Conservation (phyloP, 768 basidiomycete genomes). For the Austroboletus eburneus region DNA sequence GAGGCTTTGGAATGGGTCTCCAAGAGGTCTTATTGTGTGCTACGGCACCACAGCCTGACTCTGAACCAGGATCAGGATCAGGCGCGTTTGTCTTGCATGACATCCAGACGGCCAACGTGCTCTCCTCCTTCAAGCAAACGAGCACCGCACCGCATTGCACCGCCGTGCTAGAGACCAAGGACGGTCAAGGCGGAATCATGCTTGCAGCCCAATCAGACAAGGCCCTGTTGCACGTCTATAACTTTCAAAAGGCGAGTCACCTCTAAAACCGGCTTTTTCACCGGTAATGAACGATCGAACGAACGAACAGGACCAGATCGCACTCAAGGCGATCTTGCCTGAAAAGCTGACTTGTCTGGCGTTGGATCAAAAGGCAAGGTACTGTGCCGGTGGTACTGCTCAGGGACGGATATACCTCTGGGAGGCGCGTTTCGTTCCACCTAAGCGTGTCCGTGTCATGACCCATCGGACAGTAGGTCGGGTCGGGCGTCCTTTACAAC, state of each 20-base stretch:
- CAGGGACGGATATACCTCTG: conserved; percentile 92
- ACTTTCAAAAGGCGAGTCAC: conserved; percentile 81
- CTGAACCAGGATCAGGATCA: conserved; percentile 41
- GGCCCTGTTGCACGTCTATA: conserved; percentile 83
- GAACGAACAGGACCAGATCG: conserved; percentile 82
- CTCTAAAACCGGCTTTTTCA: too few species aligned
- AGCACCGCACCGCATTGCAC: conserved; percentile 61
- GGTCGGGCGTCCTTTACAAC: conserved; percentile 90
- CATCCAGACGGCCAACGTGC: conserved; percentile 65
- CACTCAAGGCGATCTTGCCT: conserved; percentile 80
- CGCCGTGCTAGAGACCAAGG: conserved; percentile 60
- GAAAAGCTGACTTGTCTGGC: conserved; percentile 84
- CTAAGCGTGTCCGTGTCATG: conserved; percentile 2
- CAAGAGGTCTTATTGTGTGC: conserved; percentile 69
- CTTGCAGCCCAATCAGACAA: conserved; percentile 87
- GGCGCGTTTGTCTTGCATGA: conserved; percentile 78
- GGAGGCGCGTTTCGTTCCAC: conserved; percentile 63
- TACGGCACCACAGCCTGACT: conserved; percentile 44
- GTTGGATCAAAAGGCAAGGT: conserved; percentile 65
- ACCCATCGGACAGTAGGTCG: conserved; percentile 49
- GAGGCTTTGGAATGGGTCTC: conserved; percentile 41
- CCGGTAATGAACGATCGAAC: too few species aligned
- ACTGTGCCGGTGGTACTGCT: conserved; percentile 83
- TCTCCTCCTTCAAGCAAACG: conserved; percentile 89
- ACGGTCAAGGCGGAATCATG: conserved; percentile 79